Conservation (phyloP, 306 rosid genomes). For the Trichosanthes cucumerina region DNA sequence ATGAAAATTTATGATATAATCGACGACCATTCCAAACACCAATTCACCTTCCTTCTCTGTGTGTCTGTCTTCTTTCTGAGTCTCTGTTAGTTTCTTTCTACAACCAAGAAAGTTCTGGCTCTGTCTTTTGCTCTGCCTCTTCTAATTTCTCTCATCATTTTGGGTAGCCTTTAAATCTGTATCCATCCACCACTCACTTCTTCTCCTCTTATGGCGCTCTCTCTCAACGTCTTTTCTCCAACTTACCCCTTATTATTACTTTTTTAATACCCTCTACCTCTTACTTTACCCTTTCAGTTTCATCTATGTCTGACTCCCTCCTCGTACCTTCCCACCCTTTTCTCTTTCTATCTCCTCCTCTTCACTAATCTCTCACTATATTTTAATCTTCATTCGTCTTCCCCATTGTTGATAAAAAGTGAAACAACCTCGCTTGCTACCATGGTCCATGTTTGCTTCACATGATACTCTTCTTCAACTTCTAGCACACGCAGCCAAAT, state of each 20-base stretch:
- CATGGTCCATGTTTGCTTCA: not conserved
- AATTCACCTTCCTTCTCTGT: not conserved
- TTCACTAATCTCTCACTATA: not conserved
- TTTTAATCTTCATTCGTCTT: not conserved
- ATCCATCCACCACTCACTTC: not conserved
- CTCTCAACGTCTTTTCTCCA: not conserved
- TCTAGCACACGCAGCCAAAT: not conserved
- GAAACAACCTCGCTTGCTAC: not conserved
- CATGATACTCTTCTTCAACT: constrained; percentile 4
- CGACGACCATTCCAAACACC: not conserved
- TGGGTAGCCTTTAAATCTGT: not conserved
- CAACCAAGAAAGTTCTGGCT: not conserved
- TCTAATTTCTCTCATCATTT: not conserved
- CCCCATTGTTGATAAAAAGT: not conserved
- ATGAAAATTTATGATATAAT: not conserved
- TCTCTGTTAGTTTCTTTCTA: not conserved
- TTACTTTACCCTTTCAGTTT: not conserved
- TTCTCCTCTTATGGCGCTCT: not conserved
- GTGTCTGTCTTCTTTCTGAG: no score
- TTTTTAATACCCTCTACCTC: not conserved
- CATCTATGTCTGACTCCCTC: not conserved
- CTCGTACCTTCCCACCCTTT: not conserved
- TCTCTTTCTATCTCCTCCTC: not conserved
- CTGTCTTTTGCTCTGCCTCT: not conserved
- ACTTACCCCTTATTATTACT: not conserved